Percentiles rank a stretch among this genome's conserved stretches.
Conservation (phyloP, 108 stramenopile species). For the Pseudonitzschia multistriata region DNA sequence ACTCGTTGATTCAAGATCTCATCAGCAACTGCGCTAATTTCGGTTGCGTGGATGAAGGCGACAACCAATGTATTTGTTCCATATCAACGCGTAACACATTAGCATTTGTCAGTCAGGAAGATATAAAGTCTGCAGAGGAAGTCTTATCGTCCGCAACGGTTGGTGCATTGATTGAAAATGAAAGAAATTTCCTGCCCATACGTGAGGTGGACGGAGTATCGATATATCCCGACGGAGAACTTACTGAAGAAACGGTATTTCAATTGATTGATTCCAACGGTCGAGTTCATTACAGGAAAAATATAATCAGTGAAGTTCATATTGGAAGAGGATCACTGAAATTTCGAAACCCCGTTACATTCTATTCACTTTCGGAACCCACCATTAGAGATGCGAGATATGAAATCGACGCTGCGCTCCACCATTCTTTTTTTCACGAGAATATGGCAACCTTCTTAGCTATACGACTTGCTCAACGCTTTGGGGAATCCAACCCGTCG, state of each 20-base stretch:
- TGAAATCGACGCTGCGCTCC: conserved; percentile 71
- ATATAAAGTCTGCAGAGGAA: conserved; percentile 16
- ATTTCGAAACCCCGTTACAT: conserved; percentile 66
- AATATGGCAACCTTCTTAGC: conserved; percentile 64
- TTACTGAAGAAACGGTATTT: conserved; percentile 50
- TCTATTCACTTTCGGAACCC: conserved; percentile 45
- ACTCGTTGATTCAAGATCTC: background rate
- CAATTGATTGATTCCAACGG: conserved; percentile 46
- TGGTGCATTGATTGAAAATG: background rate
- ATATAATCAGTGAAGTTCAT: conserved; percentile 21
- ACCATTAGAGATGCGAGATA: conserved; percentile 53
- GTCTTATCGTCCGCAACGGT: conserved; percentile 18
- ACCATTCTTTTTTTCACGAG: conserved; percentile 57
- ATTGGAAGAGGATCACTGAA: background rate
- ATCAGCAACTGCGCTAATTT: background rate
- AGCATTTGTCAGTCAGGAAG: conserved; percentile 28
- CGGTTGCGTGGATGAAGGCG: background rate
- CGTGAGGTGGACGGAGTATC: conserved; percentile 10
- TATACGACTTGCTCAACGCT: conserved; percentile 52
- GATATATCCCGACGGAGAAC: conserved; percentile 25
- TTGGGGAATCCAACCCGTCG: conserved; percentile 72
- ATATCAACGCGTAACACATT: conserved; percentile 34
- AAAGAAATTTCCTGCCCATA: background rate
- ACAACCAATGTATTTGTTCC: conserved; percentile 46
- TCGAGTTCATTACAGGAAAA: conserved; percentile 41